Evolutionary conservation across 2,329 filamentous ascomycete genomes (phyloP).

Genomic region (Anthostomella pinea): DNA sequence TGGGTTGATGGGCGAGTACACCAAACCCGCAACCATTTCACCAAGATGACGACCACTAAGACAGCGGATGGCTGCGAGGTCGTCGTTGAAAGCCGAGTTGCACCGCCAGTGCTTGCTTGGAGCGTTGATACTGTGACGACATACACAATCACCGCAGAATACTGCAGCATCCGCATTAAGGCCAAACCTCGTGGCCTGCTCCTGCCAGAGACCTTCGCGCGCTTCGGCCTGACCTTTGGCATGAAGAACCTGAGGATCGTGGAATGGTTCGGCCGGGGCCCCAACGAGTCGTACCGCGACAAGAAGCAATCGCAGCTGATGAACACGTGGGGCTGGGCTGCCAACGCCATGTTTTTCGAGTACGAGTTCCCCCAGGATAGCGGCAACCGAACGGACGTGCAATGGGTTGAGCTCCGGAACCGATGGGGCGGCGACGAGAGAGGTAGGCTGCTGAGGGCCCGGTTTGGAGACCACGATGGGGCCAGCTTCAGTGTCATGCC

Average conservation of each 20-base stretch:
- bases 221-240: slow-evolving; percentile 58
- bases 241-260: slow-evolving; percentile 38
- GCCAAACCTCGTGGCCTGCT: slow-evolving; percentile 46
- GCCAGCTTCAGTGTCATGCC: slow-evolving; percentile 56
- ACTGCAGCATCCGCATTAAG: slow-evolving; percentile 48
- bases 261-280: slow-evolving; percentile 67
- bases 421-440: slow-evolving; percentile 29
- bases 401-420: slow-evolving; percentile 52
- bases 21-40: slow-evolving; percentile 43
- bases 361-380: slow-evolving; percentile 70
- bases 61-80: slow-evolving; percentile 37
- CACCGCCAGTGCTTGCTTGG: slow-evolving; percentile 64
- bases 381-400: slow-evolving; percentile 61
- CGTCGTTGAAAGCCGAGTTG: slow-evolving; percentile 50
- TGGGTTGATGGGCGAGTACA: slow-evolving; percentile 51
- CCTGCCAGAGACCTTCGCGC: slow-evolving; percentile 56
- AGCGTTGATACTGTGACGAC: slow-evolving; percentile 47
- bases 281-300: slow-evolving; percentile 64
- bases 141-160: slow-evolving; percentile 52
- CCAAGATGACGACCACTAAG: slow-evolving; percentile 30
- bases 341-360: slow-evolving; percentile 54
- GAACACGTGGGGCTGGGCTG: slow-evolving; percentile 46
- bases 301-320: slow-evolving; percentile 60
- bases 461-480: slow-evolving; percentile 44
- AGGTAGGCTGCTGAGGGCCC: slow-evolving; percentile 39